phyloP scores from a whole-genome alignment of 768 basidiomycete species.

The Phaeotremella fagi region DNA sequence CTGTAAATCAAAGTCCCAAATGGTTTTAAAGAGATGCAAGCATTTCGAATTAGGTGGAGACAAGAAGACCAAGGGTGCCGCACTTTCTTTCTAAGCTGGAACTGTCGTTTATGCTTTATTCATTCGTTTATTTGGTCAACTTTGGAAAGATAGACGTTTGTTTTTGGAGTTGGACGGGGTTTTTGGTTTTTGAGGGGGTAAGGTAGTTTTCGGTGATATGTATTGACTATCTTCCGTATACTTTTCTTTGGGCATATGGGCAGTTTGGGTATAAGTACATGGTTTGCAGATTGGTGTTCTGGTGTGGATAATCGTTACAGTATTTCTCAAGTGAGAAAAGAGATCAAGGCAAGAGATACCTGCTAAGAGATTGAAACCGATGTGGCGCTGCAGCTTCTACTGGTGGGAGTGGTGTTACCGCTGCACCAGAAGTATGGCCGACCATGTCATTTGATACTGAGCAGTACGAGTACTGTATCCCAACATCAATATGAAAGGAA shows the following conservation, averaged over 20 bases:
- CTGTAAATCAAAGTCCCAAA: constrained; percentile 98
- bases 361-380: no score
- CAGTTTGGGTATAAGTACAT: background rate
- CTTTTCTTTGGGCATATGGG: no score
- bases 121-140: background rate
- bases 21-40: constrained; percentile 97
- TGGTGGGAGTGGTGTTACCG: no score
- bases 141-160: background rate
- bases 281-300: background rate
- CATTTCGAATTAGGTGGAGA: constrained; percentile 99
- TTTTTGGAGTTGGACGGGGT: background rate
- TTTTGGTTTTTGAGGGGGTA: background rate
- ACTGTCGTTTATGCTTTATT: no score
- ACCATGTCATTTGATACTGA: no score
- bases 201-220: background rate
- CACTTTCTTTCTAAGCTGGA: constrained; percentile 73
- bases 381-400: no score
- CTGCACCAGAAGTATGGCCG: no score
- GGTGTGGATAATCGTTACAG: background rate
- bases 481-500: no score
- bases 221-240: no score
- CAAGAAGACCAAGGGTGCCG: constrained; percentile 99
- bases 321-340: no score
- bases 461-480: no score
- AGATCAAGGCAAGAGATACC: no score